Evolutionary conservation across 2,329 filamentous ascomycete genomes (phyloP), one percentile per base, ranked within the genome.

Genomic region (Hypoxylon sp.): DNA sequence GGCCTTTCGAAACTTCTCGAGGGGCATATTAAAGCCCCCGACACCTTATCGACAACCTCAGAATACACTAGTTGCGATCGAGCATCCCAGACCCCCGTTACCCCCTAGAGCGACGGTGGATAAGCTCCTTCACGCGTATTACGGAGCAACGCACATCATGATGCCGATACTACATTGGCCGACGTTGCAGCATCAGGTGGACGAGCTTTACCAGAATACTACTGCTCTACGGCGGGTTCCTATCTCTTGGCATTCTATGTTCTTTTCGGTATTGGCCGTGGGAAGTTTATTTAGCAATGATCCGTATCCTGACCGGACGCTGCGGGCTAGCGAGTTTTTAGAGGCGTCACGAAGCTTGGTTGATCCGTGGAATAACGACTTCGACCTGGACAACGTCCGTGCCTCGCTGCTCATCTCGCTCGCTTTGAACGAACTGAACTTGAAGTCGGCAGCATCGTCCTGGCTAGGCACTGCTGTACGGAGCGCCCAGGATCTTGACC

Each of bases 81-180:
- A 86, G 26, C 84, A 83, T 22, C 84, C 83, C 53, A 81, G 87
- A 37, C 90, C 92, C 5, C 85, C 88, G 44, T 81, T 98, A 59
- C 96, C 95, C 0, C 84, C 91, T 0, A 91, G 90, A 70, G 83
- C 88, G 29, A 80, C 90, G 22, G 89, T 90, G 29, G 93, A 97
- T 69, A 88, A 88, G 71, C 84, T 98, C 1, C 81, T 98, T 33
- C 86, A 88, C 35, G 87, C 91, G 39, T 99, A 97, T 79, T 91
- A 92, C 73, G 84, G 87, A 42, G 91, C 91, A 5, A 85, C 93
- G 24, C 95, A 98, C 78, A 87, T 90, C 33, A 91, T 93, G 78
- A 91, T 94, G 72, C 96, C 96, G 0, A 90, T 97, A 47, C 76
- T 98, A 9, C 93, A 98, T 79, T 97, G 94, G 92, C 92, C 93